Percentiles rank a stretch among this genome's conserved stretches.
phyloP scores from a whole-genome alignment of 148 eudicot genomes.

The Silene latifolia region DNA sequence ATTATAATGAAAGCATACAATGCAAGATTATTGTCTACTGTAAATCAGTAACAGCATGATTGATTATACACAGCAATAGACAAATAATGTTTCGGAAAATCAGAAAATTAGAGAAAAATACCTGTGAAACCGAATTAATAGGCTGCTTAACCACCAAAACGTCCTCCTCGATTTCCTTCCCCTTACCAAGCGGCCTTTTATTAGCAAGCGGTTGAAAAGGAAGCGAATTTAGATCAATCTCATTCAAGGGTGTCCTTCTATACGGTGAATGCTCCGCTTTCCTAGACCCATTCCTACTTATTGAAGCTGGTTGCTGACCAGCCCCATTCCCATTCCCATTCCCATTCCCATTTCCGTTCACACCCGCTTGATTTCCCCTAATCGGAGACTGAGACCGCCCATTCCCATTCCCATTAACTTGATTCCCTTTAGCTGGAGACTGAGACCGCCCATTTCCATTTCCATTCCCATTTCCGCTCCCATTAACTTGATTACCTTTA shows the following conservation, averaged over 20 bases:
- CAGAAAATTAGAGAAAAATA: too few relatives aligned
- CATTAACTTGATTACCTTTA: constrained; percentile 11
- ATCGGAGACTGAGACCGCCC: constrained; percentile 13
- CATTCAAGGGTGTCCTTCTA: constrained; percentile 75
- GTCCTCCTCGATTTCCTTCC: constrained; percentile 38
- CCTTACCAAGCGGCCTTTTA: constrained; percentile 32
- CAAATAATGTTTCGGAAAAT: too few relatives aligned
- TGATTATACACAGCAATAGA: too few relatives aligned
- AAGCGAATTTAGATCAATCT: constrained; percentile 61
- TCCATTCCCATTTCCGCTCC: constrained; percentile 11
- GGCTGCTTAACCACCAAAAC: constrained; percentile 27
- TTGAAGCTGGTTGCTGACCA: constrained; percentile 39
- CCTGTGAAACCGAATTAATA: constrained; percentile 28
- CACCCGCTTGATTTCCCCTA: neutral
- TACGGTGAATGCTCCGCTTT: constrained; percentile 80
- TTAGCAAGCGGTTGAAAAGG: constrained; percentile 41
- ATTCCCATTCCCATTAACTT: too few relatives aligned
- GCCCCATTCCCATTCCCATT: too few relatives aligned
- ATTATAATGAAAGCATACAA: too few relatives aligned
- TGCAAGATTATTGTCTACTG: too few relatives aligned
- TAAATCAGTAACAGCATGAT: too few relatives aligned
- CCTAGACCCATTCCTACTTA: constrained; percentile 79
- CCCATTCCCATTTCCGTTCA: constrained; percentile 2
- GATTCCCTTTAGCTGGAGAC: constrained; percentile 8
- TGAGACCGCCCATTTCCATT: constrained; percentile 13